Percentiles rank a stretch among this genome's conserved stretches.
phyloP scores from a whole-genome alignment of 108 stramenopile genomes.

The Schizochytrium sp. region DNA sequence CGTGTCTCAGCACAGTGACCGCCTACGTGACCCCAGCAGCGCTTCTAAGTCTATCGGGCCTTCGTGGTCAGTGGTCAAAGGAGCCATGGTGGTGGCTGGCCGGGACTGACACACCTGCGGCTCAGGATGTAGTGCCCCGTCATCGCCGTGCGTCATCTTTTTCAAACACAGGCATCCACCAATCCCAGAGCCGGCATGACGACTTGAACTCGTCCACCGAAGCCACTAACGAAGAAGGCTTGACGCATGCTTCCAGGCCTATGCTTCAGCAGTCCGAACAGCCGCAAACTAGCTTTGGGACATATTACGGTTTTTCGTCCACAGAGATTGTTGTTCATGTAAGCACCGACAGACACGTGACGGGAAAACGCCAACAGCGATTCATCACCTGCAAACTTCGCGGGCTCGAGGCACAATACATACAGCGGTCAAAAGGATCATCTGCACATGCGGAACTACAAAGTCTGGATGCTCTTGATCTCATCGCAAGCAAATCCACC shows the following conservation, averaged over 20 bases:
- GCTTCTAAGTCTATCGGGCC: not conserved
- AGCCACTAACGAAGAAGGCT: too few species aligned
- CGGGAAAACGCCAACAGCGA: not conserved
- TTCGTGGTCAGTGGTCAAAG: not conserved
- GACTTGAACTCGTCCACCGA: too few species aligned
- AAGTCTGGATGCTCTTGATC: not conserved
- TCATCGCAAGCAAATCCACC: not conserved
- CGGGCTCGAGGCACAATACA: not conserved
- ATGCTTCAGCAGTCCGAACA: too few species aligned
- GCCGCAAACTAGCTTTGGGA: not conserved
- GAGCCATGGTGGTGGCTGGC: constrained; percentile 10
- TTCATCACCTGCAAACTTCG: not conserved
- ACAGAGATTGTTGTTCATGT: not conserved
- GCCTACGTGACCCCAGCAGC: not conserved
- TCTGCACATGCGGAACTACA: not conserved
- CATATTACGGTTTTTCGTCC: not conserved
- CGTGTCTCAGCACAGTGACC: not conserved
- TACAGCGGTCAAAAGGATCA: not conserved
- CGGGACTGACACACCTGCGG: not conserved
- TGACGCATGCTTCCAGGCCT: too few species aligned
- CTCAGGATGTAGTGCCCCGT: not conserved
- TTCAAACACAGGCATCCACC: not conserved
- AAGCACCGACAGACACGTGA: not conserved
- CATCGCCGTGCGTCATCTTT: not conserved
- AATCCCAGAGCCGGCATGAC: too few species aligned